A percentile compares a stretch with the other conserved stretches of the same genome.
phyloP scores from a whole-genome alignment of 169 alveolate species.

The Theileria parva region DNA sequence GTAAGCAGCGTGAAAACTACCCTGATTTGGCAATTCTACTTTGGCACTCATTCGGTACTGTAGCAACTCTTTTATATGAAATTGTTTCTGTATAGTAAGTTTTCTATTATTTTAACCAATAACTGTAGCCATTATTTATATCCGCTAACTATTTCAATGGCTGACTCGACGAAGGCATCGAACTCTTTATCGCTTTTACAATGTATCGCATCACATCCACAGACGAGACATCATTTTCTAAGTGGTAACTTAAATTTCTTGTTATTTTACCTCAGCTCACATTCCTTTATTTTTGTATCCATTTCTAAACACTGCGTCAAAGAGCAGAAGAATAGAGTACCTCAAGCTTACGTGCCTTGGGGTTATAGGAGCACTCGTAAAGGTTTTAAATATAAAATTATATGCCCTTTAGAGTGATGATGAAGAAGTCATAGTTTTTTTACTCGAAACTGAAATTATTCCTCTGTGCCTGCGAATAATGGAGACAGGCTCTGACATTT shows the following conservation, averaged over 20 bases:
- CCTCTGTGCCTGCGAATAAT: slow-evolving; percentile 97
- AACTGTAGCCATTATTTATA: slow-evolving; percentile 76
- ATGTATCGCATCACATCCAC: slow-evolving; percentile 97
- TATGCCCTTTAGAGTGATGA: slow-evolving; percentile 82
- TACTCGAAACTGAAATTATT: slow-evolving; percentile 95
- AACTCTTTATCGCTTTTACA: slow-evolving; percentile 97
- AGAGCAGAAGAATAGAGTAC: slow-evolving; percentile 96
- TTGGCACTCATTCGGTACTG: slow-evolving; percentile 98
- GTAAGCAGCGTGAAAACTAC: slow-evolving; percentile 85
- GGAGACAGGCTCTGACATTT: slow-evolving; percentile 98
- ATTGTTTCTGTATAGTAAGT: slow-evolving; percentile 82
- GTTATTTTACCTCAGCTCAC: slow-evolving; percentile 84
- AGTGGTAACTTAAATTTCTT: slow-evolving; percentile 74
- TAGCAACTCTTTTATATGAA: slow-evolving; percentile 93
- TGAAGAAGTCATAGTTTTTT: slow-evolving; percentile 93
- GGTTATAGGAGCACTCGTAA: slow-evolving; percentile 99
- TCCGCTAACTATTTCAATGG: slow-evolving; percentile 91
- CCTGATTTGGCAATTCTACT: slow-evolving; percentile 96
- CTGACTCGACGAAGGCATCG: slow-evolving; percentile 94
- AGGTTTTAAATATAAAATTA: slow-evolving; percentile 72
- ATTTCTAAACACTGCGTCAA: slow-evolving; percentile 93
- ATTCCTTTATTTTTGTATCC: slow-evolving; percentile 97
- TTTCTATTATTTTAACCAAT: background rate
- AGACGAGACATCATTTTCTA: slow-evolving; percentile 93
- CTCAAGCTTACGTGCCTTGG: slow-evolving; percentile 97